phyloP scores from a whole-genome alignment of 331 rosid genomes.

The Erythrophleum ivorense region DNA sequence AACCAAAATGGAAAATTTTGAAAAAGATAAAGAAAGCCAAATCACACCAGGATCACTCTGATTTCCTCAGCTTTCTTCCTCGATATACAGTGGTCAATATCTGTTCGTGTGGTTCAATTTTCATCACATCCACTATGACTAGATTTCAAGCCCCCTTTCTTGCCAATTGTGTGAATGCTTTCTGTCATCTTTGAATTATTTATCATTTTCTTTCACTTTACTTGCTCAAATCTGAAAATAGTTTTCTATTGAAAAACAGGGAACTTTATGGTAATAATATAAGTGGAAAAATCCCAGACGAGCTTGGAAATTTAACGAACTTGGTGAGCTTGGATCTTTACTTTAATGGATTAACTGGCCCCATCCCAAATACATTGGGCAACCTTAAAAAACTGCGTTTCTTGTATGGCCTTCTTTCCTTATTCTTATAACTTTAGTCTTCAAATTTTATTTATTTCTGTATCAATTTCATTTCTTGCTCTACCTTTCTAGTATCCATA shows the following conservation, averaged over 20 bases:
- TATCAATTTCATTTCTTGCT: slow-evolving; percentile 29
- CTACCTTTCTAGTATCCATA: background rate
- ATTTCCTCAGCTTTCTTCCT: no score
- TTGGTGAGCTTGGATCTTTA: slow-evolving; percentile 99
- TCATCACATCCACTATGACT: no score
- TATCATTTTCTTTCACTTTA: background rate
- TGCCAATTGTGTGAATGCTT: no score
- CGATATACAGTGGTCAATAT: no score
- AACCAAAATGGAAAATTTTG: no score
- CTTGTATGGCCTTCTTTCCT: slow-evolving; percentile 77
- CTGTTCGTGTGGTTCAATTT: no score
- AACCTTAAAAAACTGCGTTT: slow-evolving; percentile 73
- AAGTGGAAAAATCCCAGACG: slow-evolving; percentile 72
- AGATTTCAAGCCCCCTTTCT: no score
- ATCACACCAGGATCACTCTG: no score
- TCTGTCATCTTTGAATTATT: background rate
- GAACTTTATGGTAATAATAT: slow-evolving; percentile 85
- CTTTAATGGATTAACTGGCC: slow-evolving; percentile 64
- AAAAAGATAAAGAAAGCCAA: no score
- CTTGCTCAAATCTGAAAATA: background rate
- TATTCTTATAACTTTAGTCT: slow-evolving; percentile 38
- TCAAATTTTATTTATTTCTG: slow-evolving; percentile 14
- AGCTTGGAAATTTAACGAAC: slow-evolving; percentile 78
- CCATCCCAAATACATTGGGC: slow-evolving; percentile 70
- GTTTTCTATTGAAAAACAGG: slow-evolving; percentile 50